Percentiles rank a stretch among this genome's conserved stretches.
These are phyloP conservation scores for Grosmannia penicillata DNA, from an alignment of 2,329 filamentous ascomycete genomes.

Conservation along the genomic window DNA sequence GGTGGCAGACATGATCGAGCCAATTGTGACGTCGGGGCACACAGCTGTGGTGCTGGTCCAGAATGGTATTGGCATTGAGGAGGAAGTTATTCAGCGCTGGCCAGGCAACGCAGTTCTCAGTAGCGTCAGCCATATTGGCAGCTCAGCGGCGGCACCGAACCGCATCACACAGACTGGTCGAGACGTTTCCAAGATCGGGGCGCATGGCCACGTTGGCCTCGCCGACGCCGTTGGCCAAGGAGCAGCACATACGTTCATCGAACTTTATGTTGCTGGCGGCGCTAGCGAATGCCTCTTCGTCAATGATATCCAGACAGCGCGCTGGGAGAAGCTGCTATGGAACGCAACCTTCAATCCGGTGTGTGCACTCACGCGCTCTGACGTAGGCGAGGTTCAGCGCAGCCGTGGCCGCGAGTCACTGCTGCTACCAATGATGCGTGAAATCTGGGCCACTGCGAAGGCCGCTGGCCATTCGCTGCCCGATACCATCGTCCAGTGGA, in stretches of 20 bases:
- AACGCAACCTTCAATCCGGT: slow-evolving; percentile 10
- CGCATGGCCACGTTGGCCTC: slow-evolving; percentile 2
- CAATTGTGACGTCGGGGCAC: slow-evolving; percentile 3
- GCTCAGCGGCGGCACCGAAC: slow-evolving; percentile 5
- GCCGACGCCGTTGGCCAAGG: neutral
- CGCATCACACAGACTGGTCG: slow-evolving; percentile 5
- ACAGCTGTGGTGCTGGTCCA: slow-evolving; percentile 9
- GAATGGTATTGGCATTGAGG: slow-evolving; percentile 10
- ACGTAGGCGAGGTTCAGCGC: slow-evolving; percentile 10
- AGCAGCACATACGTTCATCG: neutral
- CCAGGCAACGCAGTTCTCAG: slow-evolving; percentile 8
- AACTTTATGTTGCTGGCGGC: slow-evolving; percentile 7
- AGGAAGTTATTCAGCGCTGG: slow-evolving; percentile 5
- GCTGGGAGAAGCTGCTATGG: slow-evolving; percentile 12
- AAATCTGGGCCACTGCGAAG: slow-evolving; percentile 18
- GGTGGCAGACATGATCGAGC: slow-evolving; percentile 5
- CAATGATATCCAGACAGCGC: slow-evolving; percentile 7
- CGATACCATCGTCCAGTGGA: slow-evolving; percentile 14
- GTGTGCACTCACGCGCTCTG: slow-evolving; percentile 9
- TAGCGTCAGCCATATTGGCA: slow-evolving; percentile 10
- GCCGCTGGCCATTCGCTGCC: slow-evolving; percentile 16
- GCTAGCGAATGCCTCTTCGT: slow-evolving; percentile 3
- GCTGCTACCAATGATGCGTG: slow-evolving; percentile 18
- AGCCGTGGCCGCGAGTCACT: slow-evolving; percentile 11
- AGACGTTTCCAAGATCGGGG: slow-evolving; percentile 9